phyloP scores from a whole-genome alignment of 352 stramenopile species.

The Phytophthora lateralis region DNA sequence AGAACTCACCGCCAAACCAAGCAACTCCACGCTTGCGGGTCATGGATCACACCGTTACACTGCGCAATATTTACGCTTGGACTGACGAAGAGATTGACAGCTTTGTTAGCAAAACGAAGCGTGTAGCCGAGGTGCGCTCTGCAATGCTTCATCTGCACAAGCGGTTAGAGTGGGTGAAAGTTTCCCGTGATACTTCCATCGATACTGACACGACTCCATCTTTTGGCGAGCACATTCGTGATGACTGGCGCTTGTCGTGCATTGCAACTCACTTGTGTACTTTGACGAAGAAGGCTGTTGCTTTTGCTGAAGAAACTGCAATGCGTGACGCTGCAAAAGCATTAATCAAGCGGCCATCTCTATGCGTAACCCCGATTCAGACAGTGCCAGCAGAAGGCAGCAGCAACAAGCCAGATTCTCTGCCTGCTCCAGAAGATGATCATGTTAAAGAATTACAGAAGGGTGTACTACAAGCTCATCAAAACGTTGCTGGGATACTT shows the following conservation, averaged over 20 bases:
- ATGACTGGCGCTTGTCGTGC: slow-evolving; percentile 24
- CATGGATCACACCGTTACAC: slow-evolving; percentile 2
- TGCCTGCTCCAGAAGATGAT: neutral
- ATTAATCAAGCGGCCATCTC: slow-evolving; percentile 49
- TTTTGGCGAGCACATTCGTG: slow-evolving; percentile 5
- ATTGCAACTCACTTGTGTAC: slow-evolving; percentile 20
- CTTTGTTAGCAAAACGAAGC: slow-evolving; percentile 50
- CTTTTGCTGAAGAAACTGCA: slow-evolving; percentile 46
- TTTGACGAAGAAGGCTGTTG: slow-evolving; percentile 26
- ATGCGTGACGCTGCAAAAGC: slow-evolving; percentile 47
- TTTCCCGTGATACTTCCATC: neutral
- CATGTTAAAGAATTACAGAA: slow-evolving; percentile 12
- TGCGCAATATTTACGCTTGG: slow-evolving; percentile 51
- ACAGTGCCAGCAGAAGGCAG: neutral
- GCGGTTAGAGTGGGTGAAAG: slow-evolving; percentile 29
- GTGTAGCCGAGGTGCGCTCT: slow-evolving; percentile 46
- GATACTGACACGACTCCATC: slow-evolving; percentile 1
- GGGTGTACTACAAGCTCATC: slow-evolving; percentile 13
- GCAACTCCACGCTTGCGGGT: neutral
- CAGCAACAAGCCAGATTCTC: neutral
- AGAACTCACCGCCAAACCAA: neutral
- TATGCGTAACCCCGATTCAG: slow-evolving; percentile 20
- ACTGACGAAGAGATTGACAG: slow-evolving; percentile 53
- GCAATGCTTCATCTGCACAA: slow-evolving; percentile 37
- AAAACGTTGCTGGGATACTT: slow-evolving; percentile 12